Base-by-base conservation (phyloP, 495 filamentous ascomycete genomes). In the Neurospora sp. region DNA sequence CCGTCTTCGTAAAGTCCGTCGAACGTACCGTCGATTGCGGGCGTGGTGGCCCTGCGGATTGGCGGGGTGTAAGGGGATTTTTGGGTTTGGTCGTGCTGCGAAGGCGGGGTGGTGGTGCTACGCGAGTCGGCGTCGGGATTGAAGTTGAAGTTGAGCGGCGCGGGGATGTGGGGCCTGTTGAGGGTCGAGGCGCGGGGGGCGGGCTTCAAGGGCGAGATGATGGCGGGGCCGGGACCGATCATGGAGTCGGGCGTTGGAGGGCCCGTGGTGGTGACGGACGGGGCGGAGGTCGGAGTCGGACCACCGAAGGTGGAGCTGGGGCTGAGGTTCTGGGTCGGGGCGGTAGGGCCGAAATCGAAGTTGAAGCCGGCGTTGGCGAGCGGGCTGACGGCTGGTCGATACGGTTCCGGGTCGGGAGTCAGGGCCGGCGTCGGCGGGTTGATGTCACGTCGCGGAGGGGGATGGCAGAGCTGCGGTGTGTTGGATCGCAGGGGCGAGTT, bases 341-440 rank as follows among this genome's bases (percentile, higher is more conserved):
- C 74, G 5, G 70, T 72, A 14, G 73, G 72, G 47, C 75, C 77
- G 69, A 81, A 80, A 71, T 78, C 77, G 41, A 81, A 81, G 14
- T 81, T 77, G 76, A 81, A 81, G 53, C 78, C 76, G 4, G 72
- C 70, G 18, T 76, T 77, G 39, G 74, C 68, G 5, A 72, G 22
- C 4, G 71, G 69, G 69, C 61, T 77, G 27, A 72, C 74, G 10
- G 53, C 69, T 2, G 69, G 69, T 31, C 69, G 76, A 22, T 70
- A 61, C 35, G 38, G 53, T 37, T 65, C 53, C 14, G 53, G 53
- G 14, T 65, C 53, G 31, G 42, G 27, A 69, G 71, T 38, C 44
- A 71, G 35, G 14, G 73, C 68, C 3, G 73, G 68, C 14, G 65
- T 73, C 16, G 71, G 70, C 39, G 53, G 72, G 70, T 3, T 69